phyloP scores from a whole-genome alignment of 2,329 filamentous ascomycete species.

The Pseudocercospora ulei region DNA sequence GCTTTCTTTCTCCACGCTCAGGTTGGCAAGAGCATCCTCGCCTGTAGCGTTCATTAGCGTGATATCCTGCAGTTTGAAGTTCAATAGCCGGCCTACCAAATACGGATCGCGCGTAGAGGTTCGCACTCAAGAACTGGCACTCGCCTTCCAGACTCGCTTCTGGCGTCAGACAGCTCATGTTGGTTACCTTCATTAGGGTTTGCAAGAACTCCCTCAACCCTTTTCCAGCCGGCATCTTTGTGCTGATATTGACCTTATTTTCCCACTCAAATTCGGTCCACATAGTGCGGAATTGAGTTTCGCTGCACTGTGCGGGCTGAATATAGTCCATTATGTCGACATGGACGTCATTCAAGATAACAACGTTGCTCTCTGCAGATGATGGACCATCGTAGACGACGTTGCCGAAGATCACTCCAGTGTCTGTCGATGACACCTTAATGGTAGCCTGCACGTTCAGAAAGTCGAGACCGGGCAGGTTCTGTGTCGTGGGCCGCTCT shows the following conservation, averaged over 20 bases:
- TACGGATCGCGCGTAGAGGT: conserved; percentile 89
- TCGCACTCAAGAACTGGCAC: conserved; percentile 94
- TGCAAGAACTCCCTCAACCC: conserved; percentile 82
- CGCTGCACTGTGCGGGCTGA: conserved; percentile 87
- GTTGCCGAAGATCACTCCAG: conserved; percentile 96
- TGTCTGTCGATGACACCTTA: conserved; percentile 96
- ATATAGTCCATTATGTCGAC: conserved; percentile 99
- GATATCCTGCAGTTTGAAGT: not conserved
- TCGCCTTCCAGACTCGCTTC: conserved; percentile 95
- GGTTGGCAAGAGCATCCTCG: conserved; percentile 92
- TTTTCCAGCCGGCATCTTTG: conserved; percentile 64
- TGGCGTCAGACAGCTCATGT: conserved; percentile 96
- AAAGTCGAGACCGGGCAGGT: conserved; percentile 90
- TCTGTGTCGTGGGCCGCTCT: conserved; percentile 90
- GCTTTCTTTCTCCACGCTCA: conserved; percentile 96
- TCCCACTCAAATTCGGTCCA: conserved; percentile 99
- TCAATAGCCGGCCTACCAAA: conserved; percentile 63
- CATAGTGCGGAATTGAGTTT: conserved; percentile 99
- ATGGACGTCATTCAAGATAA: conserved; percentile 95
- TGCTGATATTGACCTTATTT: conserved; percentile 99
- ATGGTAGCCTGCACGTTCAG: conserved; percentile 97
- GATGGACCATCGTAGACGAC: conserved; percentile 93
- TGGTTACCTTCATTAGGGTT: conserved; percentile 92
- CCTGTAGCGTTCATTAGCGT: conserved; percentile 46
- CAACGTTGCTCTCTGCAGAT: conserved; percentile 87